Evolutionary conservation across 2,329 filamentous ascomycete species (phyloP).

Genomic region (Dactylellina sp.): DNA sequence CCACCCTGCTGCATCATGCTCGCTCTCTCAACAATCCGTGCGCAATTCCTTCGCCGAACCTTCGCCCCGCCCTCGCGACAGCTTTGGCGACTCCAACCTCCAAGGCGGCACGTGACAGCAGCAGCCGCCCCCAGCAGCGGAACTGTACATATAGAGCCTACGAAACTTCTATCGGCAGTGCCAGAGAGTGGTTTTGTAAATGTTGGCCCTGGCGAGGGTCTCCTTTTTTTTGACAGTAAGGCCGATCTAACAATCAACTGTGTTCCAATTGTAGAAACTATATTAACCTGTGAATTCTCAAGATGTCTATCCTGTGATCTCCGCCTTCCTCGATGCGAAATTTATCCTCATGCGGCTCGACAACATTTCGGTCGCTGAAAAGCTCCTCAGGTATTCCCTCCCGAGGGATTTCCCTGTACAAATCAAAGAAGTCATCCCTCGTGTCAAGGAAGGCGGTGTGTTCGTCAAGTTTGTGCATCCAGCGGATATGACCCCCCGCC

Average conservation of each 20-base stretch:
- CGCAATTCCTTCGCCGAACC: slow-evolving; percentile 36
- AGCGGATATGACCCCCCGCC: slow-evolving; percentile 64
- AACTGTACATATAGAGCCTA: slow-evolving; percentile 24
- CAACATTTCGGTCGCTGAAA: slow-evolving; percentile 66
- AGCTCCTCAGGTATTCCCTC: slow-evolving; percentile 73
- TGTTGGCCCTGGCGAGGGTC: slow-evolving; percentile 79
- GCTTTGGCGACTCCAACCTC: slow-evolving; percentile 33
- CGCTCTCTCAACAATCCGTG: slow-evolving; percentile 20
- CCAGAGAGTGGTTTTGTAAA: slow-evolving; percentile 81
- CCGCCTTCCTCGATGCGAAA: slow-evolving; percentile 68
- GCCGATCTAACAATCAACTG: slow-evolving; percentile 16
- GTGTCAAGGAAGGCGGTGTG: slow-evolving; percentile 89
- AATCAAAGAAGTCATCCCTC: slow-evolving; percentile 83
- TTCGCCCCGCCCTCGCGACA: slow-evolving; percentile 24
- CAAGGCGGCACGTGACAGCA: slow-evolving; percentile 32
- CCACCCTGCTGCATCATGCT: slow-evolving; percentile 21
- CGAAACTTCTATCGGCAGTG: slow-evolving; percentile 26
- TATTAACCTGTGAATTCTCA: slow-evolving; percentile 13
- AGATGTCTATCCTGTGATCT: slow-evolving; percentile 86
- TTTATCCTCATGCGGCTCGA: slow-evolving; percentile 69
- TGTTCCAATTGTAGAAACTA: not conserved
- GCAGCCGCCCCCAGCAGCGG: slow-evolving; percentile 11
- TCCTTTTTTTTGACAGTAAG: slow-evolving; percentile 90
- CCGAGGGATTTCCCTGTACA: slow-evolving; percentile 67
- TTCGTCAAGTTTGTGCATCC: slow-evolving; percentile 84